phyloP scores from a whole-genome alignment of 352 stramenopile genomes.

The Globisporangium mamillatum region DNA sequence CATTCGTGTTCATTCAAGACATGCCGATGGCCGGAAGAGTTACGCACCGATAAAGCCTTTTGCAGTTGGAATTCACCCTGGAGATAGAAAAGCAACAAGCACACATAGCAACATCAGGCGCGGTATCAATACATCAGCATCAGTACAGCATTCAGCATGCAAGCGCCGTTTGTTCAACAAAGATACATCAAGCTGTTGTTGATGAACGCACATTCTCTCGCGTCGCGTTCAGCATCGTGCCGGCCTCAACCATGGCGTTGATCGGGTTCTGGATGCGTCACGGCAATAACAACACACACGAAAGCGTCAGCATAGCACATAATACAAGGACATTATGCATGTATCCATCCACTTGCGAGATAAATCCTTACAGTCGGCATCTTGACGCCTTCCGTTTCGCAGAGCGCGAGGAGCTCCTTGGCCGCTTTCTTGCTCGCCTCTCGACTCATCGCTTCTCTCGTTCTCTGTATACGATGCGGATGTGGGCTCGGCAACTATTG shows the following conservation, averaged over 20 bases:
- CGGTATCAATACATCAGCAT: background rate
- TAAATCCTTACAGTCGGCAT: constrained; percentile 57
- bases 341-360: background rate
- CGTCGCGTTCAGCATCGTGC: constrained; percentile 85
- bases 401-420: constrained; percentile 81
- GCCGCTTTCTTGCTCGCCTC: constrained; percentile 59
- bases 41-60: constrained; percentile 58
- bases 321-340: background rate
- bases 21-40: background rate
- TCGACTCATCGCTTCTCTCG: constrained; percentile 25
- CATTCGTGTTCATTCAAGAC: background rate
- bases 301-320: background rate
- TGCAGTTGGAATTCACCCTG: constrained; percentile 74
- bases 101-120: background rate
- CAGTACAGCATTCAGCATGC: background rate
- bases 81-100: background rate
- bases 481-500: background rate
- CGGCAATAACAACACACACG: background rate
- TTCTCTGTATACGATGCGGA: background rate
- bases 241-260: constrained; percentile 79
- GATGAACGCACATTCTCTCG: constrained; percentile 53
- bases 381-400: constrained; percentile 71
- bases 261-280: constrained; percentile 42
- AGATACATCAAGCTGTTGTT: background rate
- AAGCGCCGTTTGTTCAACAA: background rate